These are phyloP conservation scores for Nicotiana attenuata DNA, from an alignment of 257 asterid species.

Conservation along the genomic window DNA sequence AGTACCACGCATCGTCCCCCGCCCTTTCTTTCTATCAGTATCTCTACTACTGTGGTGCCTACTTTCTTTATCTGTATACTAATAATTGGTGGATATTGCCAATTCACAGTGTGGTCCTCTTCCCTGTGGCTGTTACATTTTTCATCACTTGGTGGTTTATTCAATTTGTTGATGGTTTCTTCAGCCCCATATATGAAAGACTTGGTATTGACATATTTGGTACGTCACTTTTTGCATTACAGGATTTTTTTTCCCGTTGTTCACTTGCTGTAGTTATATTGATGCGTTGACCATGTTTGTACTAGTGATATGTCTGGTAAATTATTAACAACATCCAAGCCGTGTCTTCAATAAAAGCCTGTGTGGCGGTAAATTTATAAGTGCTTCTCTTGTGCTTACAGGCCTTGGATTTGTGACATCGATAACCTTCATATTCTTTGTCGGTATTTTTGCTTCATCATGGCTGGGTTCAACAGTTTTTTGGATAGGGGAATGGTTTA, in stretches of 20 bases:
- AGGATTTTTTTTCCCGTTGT: constrained; percentile 1
- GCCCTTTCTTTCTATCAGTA: background rate
- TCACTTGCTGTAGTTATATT: constrained; percentile 10
- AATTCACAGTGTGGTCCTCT: constrained; percentile 76
- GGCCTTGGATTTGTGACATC: constrained; percentile 95
- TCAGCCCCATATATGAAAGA: constrained; percentile 92
- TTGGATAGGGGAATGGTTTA: constrained; percentile 91
- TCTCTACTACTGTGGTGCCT: background rate
- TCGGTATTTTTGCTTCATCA: constrained; percentile 88
- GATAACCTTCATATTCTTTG: constrained; percentile 61
- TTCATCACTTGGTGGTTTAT: constrained; percentile 94
- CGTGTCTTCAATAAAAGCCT: background rate
- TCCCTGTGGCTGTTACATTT: constrained; percentile 97
- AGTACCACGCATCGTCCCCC: constrained; percentile 8
- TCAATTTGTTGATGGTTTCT: constrained; percentile 96
- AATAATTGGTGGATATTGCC: constrained; percentile 11
- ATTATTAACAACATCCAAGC: background rate
- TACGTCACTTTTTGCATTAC: constrained; percentile 29
- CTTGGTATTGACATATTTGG: constrained; percentile 90
- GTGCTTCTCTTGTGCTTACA: constrained; percentile 32
- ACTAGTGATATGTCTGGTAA: background rate
- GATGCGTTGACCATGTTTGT: background rate
- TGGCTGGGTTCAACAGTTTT: constrained; percentile 90
- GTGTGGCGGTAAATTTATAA: background rate
- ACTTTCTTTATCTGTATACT: background rate